These are phyloP conservation scores for Thelonectria discophora DNA, from an alignment of 2,329 filamentous ascomycete genomes.

Conservation along the genomic window DNA sequence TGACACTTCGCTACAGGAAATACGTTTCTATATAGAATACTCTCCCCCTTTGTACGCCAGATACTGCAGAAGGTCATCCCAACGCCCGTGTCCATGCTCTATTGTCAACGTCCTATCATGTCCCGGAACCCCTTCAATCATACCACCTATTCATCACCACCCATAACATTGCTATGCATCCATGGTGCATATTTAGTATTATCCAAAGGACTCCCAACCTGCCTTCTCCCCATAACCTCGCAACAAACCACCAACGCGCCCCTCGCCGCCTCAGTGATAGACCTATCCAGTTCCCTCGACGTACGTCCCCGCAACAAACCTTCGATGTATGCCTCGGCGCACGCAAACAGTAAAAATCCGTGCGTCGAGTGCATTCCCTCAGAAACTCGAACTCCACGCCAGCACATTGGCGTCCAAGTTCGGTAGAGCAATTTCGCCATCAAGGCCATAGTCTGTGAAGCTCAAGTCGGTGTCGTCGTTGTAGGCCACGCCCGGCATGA, in stretches of 20 bases:
- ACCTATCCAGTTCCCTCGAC: slow-evolving; percentile 14
- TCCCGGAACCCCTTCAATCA: neutral
- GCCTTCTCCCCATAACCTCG: slow-evolving; percentile 16
- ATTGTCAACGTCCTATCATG: neutral
- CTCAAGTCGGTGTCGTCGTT: slow-evolving; percentile 15
- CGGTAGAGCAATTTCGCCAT: neutral
- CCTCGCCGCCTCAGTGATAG: slow-evolving; percentile 14
- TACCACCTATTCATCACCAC: neutral
- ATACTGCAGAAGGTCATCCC: too few relatives aligned
- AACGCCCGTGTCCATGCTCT: too few relatives aligned
- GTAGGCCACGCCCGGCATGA: slow-evolving; percentile 14
- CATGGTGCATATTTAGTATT: slow-evolving; percentile 3
- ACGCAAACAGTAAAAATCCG: slow-evolving; percentile 21
- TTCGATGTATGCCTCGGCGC: slow-evolving; percentile 22
- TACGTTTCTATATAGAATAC: too few relatives aligned
- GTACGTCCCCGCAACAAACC: slow-evolving; percentile 2
- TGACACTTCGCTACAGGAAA: too few relatives aligned
- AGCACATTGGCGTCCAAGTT: slow-evolving; percentile 1
- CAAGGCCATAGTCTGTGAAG: slow-evolving; percentile 11
- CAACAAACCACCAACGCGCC: slow-evolving; percentile 19
- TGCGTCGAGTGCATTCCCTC: slow-evolving; percentile 19
- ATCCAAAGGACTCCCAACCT: neutral
- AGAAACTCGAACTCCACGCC: slow-evolving; percentile 12
- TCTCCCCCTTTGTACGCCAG: too few relatives aligned
- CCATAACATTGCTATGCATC: neutral